These are phyloP conservation scores for Rhodosporidiobolus sp. DNA, from an alignment of 768 basidiomycete genomes.

Conservation along the genomic window DNA sequence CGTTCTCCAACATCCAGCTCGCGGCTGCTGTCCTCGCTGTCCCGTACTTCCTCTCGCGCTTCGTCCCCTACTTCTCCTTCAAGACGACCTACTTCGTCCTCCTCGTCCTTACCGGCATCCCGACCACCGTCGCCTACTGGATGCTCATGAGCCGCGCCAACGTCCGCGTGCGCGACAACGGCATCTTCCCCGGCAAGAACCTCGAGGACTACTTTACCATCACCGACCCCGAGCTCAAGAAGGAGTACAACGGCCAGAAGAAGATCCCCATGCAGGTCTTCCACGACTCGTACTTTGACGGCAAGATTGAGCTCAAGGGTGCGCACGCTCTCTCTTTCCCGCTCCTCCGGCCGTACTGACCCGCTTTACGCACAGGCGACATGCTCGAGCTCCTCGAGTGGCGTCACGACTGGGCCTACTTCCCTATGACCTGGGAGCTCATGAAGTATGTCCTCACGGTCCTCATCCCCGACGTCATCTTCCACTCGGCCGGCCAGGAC, in stretches of 20 bases:
- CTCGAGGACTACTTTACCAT: constrained; percentile 88
- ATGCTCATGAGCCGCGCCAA: constrained; percentile 78
- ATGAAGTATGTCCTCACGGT: constrained; percentile 88
- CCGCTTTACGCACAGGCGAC: constrained; percentile 60
- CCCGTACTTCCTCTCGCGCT: constrained; percentile 69
- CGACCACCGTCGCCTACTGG: constrained; percentile 85
- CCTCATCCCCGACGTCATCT: constrained; percentile 87
- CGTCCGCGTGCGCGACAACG: constrained; percentile 62
- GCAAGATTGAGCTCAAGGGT: constrained; percentile 96
- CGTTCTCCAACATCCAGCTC: constrained; percentile 77
- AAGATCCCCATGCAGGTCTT: constrained; percentile 98
- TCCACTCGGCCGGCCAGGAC: constrained; percentile 87
- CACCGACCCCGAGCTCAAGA: constrained; percentile 75
- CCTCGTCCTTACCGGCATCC: constrained; percentile 67
- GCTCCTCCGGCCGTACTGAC: too few species aligned
- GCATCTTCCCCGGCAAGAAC: constrained; percentile 82
- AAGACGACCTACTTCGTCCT: constrained; percentile 78
- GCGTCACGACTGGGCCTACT: constrained; percentile 91
- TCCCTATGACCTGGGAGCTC: constrained; percentile 82
- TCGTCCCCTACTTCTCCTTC: constrained; percentile 75
- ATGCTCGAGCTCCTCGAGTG: constrained; percentile 89
- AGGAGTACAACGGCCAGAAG: constrained; percentile 71
- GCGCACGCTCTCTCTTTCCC: constrained; percentile 24
- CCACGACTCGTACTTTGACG: constrained; percentile 95
- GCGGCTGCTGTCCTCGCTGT: constrained; percentile 70